A percentile compares a stretch with the other conserved stretches of the same genome.
Conservation (phyloP, 441 rosid species). For the Corymbia calophylla region DNA sequence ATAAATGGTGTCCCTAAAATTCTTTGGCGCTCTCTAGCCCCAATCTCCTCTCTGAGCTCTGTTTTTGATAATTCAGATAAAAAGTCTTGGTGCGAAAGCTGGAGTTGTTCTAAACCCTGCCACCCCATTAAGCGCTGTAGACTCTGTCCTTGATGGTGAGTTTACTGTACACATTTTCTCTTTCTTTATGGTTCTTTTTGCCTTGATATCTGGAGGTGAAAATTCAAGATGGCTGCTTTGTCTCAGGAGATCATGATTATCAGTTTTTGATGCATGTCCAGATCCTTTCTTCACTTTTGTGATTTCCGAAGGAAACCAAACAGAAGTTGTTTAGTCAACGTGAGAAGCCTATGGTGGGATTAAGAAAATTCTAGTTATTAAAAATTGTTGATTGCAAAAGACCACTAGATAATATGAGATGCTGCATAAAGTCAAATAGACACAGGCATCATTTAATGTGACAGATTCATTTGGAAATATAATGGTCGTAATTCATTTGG, state of each 20-base stretch:
- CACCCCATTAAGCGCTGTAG: conserved; percentile 75
- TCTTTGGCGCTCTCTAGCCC: background rate
- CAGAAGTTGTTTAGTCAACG: background rate
- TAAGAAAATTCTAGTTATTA: background rate
- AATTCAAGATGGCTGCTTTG: background rate
- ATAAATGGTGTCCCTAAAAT: background rate
- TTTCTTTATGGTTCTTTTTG: background rate
- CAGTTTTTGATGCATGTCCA: background rate
- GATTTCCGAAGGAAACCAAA: background rate
- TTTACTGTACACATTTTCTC: background rate
- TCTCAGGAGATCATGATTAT: background rate
- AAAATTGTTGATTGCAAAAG: background rate
- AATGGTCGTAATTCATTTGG: background rate
- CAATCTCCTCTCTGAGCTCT: background rate
- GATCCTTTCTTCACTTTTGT: background rate
- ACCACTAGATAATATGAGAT: background rate
- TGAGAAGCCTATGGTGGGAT: background rate
- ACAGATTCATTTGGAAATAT: background rate
- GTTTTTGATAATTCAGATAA: conserved; percentile 39
- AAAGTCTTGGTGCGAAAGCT: conserved; percentile 92
- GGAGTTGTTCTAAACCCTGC: conserved; percentile 96
- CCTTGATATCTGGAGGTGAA: background rate
- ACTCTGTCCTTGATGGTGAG: conserved; percentile 85
- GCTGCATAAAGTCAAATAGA: background rate
- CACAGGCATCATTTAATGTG: background rate